Base-by-base conservation (phyloP, 2,329 filamentous ascomycete species). In the Zymoseptoria crescenta region DNA sequence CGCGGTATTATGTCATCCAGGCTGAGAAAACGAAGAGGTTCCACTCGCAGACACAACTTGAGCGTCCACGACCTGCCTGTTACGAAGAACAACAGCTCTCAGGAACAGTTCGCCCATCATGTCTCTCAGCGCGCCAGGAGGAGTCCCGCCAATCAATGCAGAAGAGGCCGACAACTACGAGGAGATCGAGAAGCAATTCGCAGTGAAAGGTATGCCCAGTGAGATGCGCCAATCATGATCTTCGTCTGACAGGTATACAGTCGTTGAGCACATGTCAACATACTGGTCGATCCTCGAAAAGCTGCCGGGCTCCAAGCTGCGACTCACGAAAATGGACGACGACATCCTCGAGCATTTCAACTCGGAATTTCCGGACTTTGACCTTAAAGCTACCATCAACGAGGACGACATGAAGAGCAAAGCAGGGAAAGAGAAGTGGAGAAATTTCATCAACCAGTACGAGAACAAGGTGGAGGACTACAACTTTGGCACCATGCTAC, bases 361-460 rank as follows among this genome's bases (percentile, higher is more conserved):
- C 75, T 80, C 81, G 64, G 89, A 91, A 55, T 97, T 99, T 70
- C 94, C 94, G 65, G 94, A 97, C 29, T 95, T 96, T 71, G 89
- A 99, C 75, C 85, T 91, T 1, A 83, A 86, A 19, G 85, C 78
- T 49, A 88, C 88, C 9, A 87, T 99, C 65, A 76, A 96, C 73
- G 94, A 99, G 78, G 87, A 96, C 67, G 81, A 89, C 68, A 96
- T 99, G 93, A 99, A 99, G 86, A 96, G 90, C 83, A 95, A 96
- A 79, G 77, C 80, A 13, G 93, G 93, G 73, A 99, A 99, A 81
- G 91, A 95, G 77, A 83, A 83, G 73, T 99, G 94, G 94, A 86
- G 94, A 70, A 89, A 88, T 65, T 99, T 96, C 78, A 88, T 96
- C 83, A 92, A 88, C 81, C 80, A 82, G 63, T 99, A 96, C 74